Evolutionary conservation across 2,329 filamentous ascomycete genomes (phyloP), one percentile per base, ranked within the genome.

Genomic region (Botrytis byssoidea): DNA sequence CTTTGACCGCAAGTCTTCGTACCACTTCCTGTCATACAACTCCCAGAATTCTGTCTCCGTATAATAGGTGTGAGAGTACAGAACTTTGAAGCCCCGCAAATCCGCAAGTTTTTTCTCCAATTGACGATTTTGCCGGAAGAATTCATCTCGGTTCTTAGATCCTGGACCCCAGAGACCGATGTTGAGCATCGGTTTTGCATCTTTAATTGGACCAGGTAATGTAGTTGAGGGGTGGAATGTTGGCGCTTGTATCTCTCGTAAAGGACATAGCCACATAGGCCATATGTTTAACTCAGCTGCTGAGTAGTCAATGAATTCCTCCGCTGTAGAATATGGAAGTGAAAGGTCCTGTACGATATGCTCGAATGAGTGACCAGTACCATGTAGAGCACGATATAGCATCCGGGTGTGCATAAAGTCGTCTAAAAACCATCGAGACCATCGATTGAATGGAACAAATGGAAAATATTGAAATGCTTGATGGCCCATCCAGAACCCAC

Each of bases 401-500:
- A 51, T 67, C 8, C 64, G n/a, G 8, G 64, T 35, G 10, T 67
- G 42, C 29, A 67, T 67, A 8, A 67, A 44, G 25, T 67, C 64
- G 37, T 67, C n/a, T 3, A 46, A 25, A 12, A 67, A 32, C 42
- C 64, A 67, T n/a, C 64, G 42, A 25, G 64, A 48, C 29, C 42
- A 44, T 25, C 16, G 42, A 32, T 67, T 67, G 7, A 67, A 67
- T 32, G 64, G 64, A n/a, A 46, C 20, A 25, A 32, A 67, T 1
- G 59, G 59, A 29, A 44, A 67, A 20, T 67, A 51, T 32, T 51
- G n/a, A 51, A 67, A 67, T 18, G 64, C 42, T 48, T 46, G 46
- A 29, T 44, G 42, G 25, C 64, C 64, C 64, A 67, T 67, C 64
- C 64, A 67, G 25, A 67, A 67, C 6, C 42, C 64, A 16, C 64